These are phyloP conservation scores for Metroxylon sagu DNA, from an alignment of 176 grass and related monocot species.

Conservation along the genomic window DNA sequence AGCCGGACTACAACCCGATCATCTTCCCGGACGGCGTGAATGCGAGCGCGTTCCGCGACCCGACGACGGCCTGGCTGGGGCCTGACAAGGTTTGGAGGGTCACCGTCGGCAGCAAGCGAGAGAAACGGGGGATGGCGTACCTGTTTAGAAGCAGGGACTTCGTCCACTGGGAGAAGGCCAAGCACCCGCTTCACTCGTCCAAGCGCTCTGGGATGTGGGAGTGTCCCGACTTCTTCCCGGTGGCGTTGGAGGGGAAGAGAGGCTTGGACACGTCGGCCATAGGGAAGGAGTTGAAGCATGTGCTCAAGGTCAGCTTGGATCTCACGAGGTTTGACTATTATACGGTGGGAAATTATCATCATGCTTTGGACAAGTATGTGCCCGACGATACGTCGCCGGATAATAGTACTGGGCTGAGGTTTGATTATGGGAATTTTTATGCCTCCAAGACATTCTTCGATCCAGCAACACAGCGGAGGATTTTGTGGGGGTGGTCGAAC, in stretches of 20 bases:
- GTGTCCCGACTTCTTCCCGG: conserved; percentile 63
- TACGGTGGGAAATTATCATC: conserved; percentile 57
- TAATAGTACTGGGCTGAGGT: conserved; percentile 44
- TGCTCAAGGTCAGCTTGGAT: conserved; percentile 67
- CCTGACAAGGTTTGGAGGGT: conserved; percentile 44
- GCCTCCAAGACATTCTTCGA: conserved; percentile 86
- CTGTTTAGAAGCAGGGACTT: conserved; percentile 68
- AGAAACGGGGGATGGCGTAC: conserved; percentile 34
- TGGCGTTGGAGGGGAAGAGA: conserved; percentile 19
- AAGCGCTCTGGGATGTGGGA: conserved; percentile 61
- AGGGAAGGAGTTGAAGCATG: conserved; percentile 29
- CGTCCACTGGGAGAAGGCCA: conserved; percentile 41
- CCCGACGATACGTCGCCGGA: conserved; percentile 49
- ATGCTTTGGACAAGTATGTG: conserved; percentile 42
- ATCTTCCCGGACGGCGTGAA: conserved; percentile 31
- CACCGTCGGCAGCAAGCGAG: conserved; percentile 41
- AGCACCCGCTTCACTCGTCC: conserved; percentile 43
- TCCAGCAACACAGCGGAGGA: conserved; percentile 39
- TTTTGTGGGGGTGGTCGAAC: conserved; percentile 72
- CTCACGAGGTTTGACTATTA: conserved; percentile 44
- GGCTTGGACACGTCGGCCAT: conserved; percentile 43
- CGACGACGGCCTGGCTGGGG: conserved; percentile 55
- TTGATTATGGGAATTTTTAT: conserved; percentile 83
- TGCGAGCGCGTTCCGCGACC: conserved; percentile 59
- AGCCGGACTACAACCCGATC: conserved; percentile 71